Base-by-base conservation (phyloP, 1,284 basidiomycete genomes). In the Ustilago curta region DNA sequence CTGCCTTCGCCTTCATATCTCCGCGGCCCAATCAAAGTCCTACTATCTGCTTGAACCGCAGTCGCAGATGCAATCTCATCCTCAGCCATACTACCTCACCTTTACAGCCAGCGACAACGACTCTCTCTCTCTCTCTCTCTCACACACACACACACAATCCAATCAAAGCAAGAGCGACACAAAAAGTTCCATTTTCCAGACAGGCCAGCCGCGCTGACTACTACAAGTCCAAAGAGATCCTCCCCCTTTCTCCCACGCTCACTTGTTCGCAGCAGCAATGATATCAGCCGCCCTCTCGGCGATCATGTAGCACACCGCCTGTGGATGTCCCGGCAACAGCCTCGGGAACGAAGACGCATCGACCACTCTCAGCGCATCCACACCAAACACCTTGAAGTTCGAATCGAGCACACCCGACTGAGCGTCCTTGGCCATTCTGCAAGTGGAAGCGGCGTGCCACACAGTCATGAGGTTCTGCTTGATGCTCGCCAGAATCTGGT, bases 321-420 rank as follows among this genome's bases (percentile, higher is more conserved):
- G 78, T 1, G 78, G 78, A 43, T 79, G 78, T 21, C 78, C 78
- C 0, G 78, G 78, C 18, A 71, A 49, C 56, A 77, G 44, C 18
- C 51, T 44, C n/a, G 86, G 86, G 76, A 88, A 86, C n/a, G 88
- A 83, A 31, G 86, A 87, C 0, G 87, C 88, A 70, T 89, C 88
- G 14, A 88, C 86, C 9, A 89, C 83, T 5, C 88, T 82, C 45
- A 89, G 67, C 0, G 86, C 86, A 6, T 79, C 59, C 6, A 87
- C 80, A 1, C 87, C 88, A 59, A 89, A 87, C 18, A 89, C 88
- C 8, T 72, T 79, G 51, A 89, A 80, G 61, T 86, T 75, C 1
- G 87, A 83, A 58, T 88, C 87, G 4, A 89, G 86, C 0, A 88
- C 89, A 35, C 87, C 88, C 29, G 78, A 80, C 11, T 63, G 60